Percentiles rank a stretch among this genome's conserved stretches.
Conservation (phyloP, 345 rosid species). For the Salix viminalis region DNA sequence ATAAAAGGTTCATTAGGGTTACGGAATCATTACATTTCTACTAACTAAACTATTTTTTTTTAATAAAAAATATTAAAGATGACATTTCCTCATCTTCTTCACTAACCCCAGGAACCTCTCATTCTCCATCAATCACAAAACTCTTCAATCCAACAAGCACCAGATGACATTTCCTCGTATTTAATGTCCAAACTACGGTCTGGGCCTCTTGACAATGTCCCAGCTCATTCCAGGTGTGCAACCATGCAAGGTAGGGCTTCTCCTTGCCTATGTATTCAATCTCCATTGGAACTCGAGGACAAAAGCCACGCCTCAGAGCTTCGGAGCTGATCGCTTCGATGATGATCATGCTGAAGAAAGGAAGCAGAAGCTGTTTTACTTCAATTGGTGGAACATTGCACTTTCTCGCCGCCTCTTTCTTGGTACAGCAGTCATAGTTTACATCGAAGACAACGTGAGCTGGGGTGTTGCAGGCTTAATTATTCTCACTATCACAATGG, state of each 20-base stretch:
- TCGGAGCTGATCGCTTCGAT: slow-evolving; percentile 55
- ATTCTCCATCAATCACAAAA: too few relatives aligned
- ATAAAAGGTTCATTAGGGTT: too few relatives aligned
- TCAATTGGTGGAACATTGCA: slow-evolving; percentile 50
- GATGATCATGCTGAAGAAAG: slow-evolving; percentile 41
- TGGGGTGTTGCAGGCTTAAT: slow-evolving; percentile 36
- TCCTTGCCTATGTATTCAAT: slow-evolving; percentile 39
- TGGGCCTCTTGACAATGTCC: slow-evolving; percentile 42
- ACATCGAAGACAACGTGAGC: slow-evolving; percentile 30
- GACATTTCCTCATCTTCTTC: too few relatives aligned
- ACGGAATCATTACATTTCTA: too few relatives aligned
- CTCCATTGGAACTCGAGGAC: slow-evolving; percentile 45
- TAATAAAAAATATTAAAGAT: too few relatives aligned
- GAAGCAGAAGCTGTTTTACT: slow-evolving; percentile 47
- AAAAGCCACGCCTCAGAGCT: slow-evolving; percentile 52
- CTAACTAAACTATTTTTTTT: too few relatives aligned
- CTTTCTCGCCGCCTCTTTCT: slow-evolving; percentile 35
- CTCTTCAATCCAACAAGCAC: too few relatives aligned
- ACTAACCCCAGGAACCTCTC: too few relatives aligned
- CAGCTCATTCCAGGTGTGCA: slow-evolving; percentile 30
- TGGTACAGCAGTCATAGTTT: slow-evolving; percentile 39
- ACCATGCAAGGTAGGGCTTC: slow-evolving; percentile 27
- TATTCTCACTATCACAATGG: slow-evolving; percentile 29
- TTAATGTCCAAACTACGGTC: slow-evolving; percentile 23
- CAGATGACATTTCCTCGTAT: too few relatives aligned